phyloP scores from a whole-genome alignment of 305 asterid species.

The Rubia peregrina region DNA sequence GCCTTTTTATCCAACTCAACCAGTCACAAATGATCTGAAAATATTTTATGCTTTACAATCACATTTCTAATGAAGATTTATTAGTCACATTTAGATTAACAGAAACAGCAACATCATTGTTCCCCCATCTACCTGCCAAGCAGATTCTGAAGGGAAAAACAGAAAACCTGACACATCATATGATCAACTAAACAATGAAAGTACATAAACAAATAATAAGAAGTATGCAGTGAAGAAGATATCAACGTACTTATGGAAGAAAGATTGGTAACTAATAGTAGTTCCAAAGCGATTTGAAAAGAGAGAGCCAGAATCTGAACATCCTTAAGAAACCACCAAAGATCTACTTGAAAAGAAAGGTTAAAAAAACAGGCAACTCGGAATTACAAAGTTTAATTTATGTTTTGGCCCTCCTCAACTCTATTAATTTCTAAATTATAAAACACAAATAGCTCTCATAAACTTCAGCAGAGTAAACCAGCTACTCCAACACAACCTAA shows the following conservation, averaged over 20 bases:
- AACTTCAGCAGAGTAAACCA: background rate
- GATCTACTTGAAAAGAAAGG: background rate
- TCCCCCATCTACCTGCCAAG: background rate
- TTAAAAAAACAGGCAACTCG: background rate
- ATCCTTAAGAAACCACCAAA: background rate
- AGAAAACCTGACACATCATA: background rate
- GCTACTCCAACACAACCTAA: background rate
- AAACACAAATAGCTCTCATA: background rate
- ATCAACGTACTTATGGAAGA: too few species aligned
- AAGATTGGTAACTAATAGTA: background rate
- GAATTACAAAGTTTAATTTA: background rate
- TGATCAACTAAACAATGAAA: background rate
- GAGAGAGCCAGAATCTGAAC: too few species aligned
- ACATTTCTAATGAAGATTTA: too few species aligned
- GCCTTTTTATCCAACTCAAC: background rate
- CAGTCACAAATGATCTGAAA: background rate
- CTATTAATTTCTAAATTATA: background rate
- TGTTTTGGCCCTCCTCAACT: background rate
- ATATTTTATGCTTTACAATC: too few species aligned
- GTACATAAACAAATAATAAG: background rate
- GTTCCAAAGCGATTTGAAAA: background rate
- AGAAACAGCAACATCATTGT: background rate
- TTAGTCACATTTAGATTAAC: background rate
- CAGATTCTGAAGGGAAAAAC: background rate
- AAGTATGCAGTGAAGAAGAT: too few species aligned